Base-by-base conservation (phyloP, 2,329 filamentous ascomycete genomes). In the Incumbomyces delicatus region DNA sequence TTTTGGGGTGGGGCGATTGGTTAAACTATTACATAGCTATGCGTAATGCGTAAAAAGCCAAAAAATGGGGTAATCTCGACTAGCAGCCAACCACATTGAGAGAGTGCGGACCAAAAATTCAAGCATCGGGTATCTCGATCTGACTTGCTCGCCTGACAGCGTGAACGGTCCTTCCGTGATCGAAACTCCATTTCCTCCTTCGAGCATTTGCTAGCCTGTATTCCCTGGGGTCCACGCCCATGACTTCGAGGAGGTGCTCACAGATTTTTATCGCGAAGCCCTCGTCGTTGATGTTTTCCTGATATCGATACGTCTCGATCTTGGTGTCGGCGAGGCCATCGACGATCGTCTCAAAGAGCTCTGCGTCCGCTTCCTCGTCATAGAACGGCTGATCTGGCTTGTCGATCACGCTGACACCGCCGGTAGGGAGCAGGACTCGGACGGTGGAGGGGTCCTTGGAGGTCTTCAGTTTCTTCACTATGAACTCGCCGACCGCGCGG, bases 331-430 rank as follows among this genome's bases (percentile, higher is more conserved):
- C 44, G 16, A 85, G 60, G 0, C 71, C 75, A 0, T 65, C 53
- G 40, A 63, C 67, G 13, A 85, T 61, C 0, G 71, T 64, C 0
- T 61, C 54, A 46, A 74, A 73, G 14, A 79, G 55, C 5, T 61
- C 65, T 13, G 61, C 57, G 53, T 78, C 74, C 2, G 72, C 72
- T 29, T 67, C 58, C 2, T 58, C 52, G 58, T 78, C 69, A 52
- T 70, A 63, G 55, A 83, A 85, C 0, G 77, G 64, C 2, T 65
- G 71, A 1, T 64, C 70, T 16, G 74, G 68, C 0, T 69, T 70
- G 6, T 77, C 69, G 39, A 86, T 69, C 64, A 77, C 71, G 57
- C 81, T 85, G 11, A 84, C 61, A 0, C 81, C 81, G 1, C 72
- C 74, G 8, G 60, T 66, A 0, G 82, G 82, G 6, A 85, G 58